A percentile compares a stretch with the other conserved stretches of the same genome.
phyloP scores from a whole-genome alignment of 768 basidiomycete species.

The Podaxis sp. region DNA sequence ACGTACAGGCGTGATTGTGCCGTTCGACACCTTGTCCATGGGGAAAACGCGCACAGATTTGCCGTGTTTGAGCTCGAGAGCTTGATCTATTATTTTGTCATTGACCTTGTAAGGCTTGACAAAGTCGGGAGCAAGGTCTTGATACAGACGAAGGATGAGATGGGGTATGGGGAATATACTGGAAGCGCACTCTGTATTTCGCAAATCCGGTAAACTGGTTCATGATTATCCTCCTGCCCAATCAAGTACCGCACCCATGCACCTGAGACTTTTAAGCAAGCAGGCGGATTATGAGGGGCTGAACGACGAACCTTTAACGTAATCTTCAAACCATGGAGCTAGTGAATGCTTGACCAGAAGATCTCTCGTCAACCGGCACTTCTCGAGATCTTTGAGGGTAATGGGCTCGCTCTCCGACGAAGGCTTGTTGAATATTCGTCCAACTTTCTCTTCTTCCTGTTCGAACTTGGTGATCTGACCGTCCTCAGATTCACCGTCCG shows the following conservation, averaged over 20 bases:
- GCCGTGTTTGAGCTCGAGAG: conserved; percentile 78
- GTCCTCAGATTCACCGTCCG: conserved; percentile 84
- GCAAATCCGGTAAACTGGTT: conserved; percentile 78
- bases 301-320: conserved; percentile 62
- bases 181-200: conserved; percentile 66
- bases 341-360: conserved; percentile 68
- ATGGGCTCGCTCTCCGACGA: conserved; percentile 45
- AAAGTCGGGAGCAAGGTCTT: conserved; percentile 50
- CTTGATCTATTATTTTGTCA: conserved; percentile 60
- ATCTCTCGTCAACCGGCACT: conserved; percentile 66
- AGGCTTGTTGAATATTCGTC: conserved; percentile 38
- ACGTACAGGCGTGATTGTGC: conserved; percentile 60
- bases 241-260: conserved; percentile 87
- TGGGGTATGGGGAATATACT: conserved; percentile 4
- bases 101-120: conserved; percentile 75
- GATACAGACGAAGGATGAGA: conserved; percentile 11
- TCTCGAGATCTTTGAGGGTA: conserved; percentile 56
- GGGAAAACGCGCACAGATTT: conserved; percentile 55
- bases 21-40: conserved; percentile 90
- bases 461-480: conserved; percentile 75
- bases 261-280: conserved; percentile 57
- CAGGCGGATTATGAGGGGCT: conserved; percentile 4
- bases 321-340: conserved; percentile 85
- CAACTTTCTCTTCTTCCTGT: conserved; percentile 69
- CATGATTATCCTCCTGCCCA: conserved; percentile 48